A percentile compares a stretch with the other conserved stretches of the same genome.
phyloP scores from a whole-genome alignment of 805 yeast species.

The Yarrowia divulgata region DNA sequence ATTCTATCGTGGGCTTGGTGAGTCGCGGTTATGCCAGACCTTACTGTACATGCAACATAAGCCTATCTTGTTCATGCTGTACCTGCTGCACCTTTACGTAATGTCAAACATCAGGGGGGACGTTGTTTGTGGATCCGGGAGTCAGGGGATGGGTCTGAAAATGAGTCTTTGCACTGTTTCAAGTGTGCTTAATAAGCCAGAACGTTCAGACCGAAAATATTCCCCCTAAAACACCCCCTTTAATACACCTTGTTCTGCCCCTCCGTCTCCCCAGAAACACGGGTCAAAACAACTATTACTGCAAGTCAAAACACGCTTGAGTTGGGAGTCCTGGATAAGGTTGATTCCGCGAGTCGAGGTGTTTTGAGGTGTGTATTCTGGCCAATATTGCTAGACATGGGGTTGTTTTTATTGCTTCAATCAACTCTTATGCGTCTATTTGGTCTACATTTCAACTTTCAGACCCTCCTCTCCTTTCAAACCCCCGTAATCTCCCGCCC shows the following conservation, averaged over 20 bases:
- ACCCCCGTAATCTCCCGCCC: background rate
- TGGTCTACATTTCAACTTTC: background rate
- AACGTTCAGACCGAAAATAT: too few relatives aligned
- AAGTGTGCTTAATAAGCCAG: background rate
- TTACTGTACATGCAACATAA: background rate
- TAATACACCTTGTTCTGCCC: background rate
- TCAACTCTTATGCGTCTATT: too few relatives aligned
- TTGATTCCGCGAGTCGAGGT: background rate
- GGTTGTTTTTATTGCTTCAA: background rate
- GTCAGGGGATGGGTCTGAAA: background rate
- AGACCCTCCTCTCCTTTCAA: too few relatives aligned
- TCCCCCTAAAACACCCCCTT: too few relatives aligned
- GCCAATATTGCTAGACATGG: too few relatives aligned
- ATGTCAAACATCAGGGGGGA: background rate
- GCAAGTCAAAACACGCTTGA: conserved; percentile 20
- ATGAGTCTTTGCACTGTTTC: background rate
- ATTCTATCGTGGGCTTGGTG: background rate
- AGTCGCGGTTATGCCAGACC: background rate
- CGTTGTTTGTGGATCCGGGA: too few relatives aligned
- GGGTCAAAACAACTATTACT: background rate
- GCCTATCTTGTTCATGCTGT: background rate
- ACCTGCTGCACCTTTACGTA: conserved; percentile 11
- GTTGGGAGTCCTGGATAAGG: conserved; percentile 10
- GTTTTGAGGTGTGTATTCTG: too few relatives aligned
- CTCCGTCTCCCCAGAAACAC: background rate